These are phyloP conservation scores for Murraya paniculata DNA, from an alignment of 345 rosid species.

Conservation along the genomic window DNA sequence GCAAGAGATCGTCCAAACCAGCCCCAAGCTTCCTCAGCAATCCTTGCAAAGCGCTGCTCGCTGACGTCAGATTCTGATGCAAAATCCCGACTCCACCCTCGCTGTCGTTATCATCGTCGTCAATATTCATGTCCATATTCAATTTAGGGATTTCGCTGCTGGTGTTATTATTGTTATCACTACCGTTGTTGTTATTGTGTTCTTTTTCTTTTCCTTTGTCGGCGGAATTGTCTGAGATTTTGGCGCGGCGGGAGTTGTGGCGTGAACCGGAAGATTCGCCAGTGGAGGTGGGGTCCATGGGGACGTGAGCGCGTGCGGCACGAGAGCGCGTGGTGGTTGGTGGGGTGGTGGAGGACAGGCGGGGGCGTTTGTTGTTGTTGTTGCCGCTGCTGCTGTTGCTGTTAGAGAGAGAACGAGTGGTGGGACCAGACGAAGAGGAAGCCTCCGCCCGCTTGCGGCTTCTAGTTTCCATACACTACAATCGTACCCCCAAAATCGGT, in stretches of 20 bases:
- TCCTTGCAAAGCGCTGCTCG: slow-evolving; percentile 96
- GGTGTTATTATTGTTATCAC: slow-evolving; percentile 22
- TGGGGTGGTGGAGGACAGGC: slow-evolving; percentile 15
- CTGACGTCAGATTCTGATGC: slow-evolving; percentile 87
- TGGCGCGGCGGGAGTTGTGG: slow-evolving; percentile 54
- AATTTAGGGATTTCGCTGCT: slow-evolving; percentile 32
- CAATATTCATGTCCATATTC: slow-evolving; percentile 60
- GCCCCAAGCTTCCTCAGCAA: slow-evolving; percentile 93
- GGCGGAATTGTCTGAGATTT: slow-evolving; percentile 29
- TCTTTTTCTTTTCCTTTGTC: slow-evolving; percentile 98
- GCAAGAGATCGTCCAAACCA: slow-evolving; percentile 89
- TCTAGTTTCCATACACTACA: slow-evolving; percentile 99
- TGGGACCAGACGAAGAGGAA: slow-evolving; percentile 95
- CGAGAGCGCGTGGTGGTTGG: slow-evolving; percentile 44
- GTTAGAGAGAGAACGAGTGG: slow-evolving; percentile 63
- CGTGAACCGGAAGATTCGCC: slow-evolving; percentile 72
- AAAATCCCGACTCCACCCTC: slow-evolving; percentile 79
- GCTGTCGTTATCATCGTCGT: slow-evolving; percentile 85
- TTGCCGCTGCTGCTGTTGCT: too few species aligned
- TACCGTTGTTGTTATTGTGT: slow-evolving; percentile 46
- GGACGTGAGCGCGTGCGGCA: slow-evolving; percentile 31
- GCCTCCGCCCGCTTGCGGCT: slow-evolving; percentile 99
- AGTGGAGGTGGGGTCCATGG: slow-evolving; percentile 67
- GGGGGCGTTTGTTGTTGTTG: neutral
- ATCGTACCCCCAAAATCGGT: slow-evolving; percentile 38